Conservation (phyloP, 2,329 filamentous ascomycete genomes). For the Mollisiaceae sp. region DNA sequence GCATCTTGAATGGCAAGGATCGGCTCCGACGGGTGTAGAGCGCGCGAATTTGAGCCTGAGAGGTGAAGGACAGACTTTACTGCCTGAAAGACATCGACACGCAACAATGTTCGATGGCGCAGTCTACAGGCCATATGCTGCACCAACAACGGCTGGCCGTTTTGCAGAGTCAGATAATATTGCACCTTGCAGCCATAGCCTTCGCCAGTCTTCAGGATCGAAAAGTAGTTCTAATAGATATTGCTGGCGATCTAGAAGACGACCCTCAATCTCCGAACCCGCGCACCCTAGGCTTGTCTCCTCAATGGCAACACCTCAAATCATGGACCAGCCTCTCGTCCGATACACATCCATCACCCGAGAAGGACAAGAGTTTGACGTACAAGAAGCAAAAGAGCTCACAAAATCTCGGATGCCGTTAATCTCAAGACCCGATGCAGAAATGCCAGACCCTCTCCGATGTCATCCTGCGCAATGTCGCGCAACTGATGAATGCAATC, state of each 20-base stretch:
- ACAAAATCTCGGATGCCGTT: no score
- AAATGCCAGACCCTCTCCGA: not conserved
- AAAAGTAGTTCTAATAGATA: not conserved
- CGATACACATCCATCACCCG: not conserved
- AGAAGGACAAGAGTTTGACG: not conserved
- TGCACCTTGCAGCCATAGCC: not conserved
- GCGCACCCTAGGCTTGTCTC: not conserved
- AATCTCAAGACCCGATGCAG: not conserved
- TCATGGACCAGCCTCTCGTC: not conserved
- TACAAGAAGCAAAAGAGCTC: not conserved
- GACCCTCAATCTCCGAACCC: slow-evolving; percentile 1
- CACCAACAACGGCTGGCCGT: not conserved
- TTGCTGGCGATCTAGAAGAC: not conserved
- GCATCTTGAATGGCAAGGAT: not conserved
- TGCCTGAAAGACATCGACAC: not conserved
- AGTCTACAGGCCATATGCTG: not conserved
- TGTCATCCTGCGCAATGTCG: slow-evolving; percentile 2
- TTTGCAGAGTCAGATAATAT: not conserved
- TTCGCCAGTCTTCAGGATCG: not conserved
- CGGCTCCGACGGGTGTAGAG: not conserved
- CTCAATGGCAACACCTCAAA: not conserved
- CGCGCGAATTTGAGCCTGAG: not conserved
- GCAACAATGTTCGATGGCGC: slow-evolving; percentile 1
- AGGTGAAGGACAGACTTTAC: not conserved
- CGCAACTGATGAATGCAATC: not conserved